A percentile compares a stretch with the other conserved stretches of the same genome.
phyloP scores from a whole-genome alignment of 768 basidiomycete species.

The Dioszegia aurantiaca region DNA sequence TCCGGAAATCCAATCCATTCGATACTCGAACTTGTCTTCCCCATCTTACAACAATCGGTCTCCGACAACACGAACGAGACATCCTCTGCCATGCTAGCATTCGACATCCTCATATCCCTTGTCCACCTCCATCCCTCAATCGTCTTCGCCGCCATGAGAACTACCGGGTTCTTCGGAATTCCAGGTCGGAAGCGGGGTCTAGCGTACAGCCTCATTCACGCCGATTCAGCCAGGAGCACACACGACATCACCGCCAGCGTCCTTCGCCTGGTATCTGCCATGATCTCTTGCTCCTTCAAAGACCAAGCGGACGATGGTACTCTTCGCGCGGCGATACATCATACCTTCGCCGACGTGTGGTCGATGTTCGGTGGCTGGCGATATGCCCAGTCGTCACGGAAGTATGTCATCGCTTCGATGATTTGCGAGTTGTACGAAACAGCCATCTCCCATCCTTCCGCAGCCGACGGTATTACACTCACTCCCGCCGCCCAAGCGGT shows the following conservation, averaged over 20 bases:
- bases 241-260: slow-evolving; percentile 62
- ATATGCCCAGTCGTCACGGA: slow-evolving; percentile 73
- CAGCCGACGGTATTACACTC: slow-evolving; percentile 12
- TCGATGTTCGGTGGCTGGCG: slow-evolving; percentile 81
- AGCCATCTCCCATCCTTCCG: slow-evolving; percentile 56
- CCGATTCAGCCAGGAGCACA: slow-evolving; percentile 67
- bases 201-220: slow-evolving; percentile 61
- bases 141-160: slow-evolving; percentile 84
- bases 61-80: too few relatives aligned
- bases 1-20: background rate
- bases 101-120: slow-evolving; percentile 60
- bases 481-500: slow-evolving; percentile 52
- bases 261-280: slow-evolving; percentile 59
- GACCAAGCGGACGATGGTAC: slow-evolving; percentile 65
- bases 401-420: slow-evolving; percentile 74
- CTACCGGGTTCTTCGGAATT: slow-evolving; percentile 62
- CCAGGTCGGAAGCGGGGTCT: slow-evolving; percentile 26
- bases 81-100: slow-evolving; percentile 65
- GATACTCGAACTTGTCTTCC: slow-evolving; percentile 14
- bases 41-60: slow-evolving; percentile 47
- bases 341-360: slow-evolving; percentile 86
- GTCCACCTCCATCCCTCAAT: slow-evolving; percentile 63
- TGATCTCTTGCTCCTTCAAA: slow-evolving; percentile 72
- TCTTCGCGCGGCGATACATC: slow-evolving; percentile 62
- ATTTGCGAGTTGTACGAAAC: slow-evolving; percentile 66